A percentile compares a stretch with the other conserved stretches of the same genome.
phyloP scores from a whole-genome alignment of 306 rosid genomes.

The Malus orientalis region DNA sequence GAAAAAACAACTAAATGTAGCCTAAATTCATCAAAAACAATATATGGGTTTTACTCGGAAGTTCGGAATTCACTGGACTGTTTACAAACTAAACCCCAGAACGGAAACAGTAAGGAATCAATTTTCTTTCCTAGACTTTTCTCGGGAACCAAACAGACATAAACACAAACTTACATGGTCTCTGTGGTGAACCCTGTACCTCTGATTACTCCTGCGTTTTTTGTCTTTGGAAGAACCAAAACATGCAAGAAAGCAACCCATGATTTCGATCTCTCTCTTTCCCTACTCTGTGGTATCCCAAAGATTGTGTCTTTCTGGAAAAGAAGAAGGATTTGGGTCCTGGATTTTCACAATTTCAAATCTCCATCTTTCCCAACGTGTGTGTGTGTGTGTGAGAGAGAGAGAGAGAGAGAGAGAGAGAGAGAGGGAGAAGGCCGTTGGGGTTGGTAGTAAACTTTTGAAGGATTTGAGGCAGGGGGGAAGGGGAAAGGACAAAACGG shows the following conservation, averaged over 20 bases:
- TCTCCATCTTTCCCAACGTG: neutral
- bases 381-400: too few species aligned
- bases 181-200: constrained; percentile 35
- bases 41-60: neutral
- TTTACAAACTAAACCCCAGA: neutral
- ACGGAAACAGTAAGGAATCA: neutral
- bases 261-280: constrained; percentile 9
- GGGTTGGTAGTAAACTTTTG: neutral
- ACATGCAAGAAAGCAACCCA: constrained; percentile 80
- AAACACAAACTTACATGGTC: constrained; percentile 21
- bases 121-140: neutral
- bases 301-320: constrained; percentile 14
- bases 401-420: neutral
- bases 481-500: constrained; percentile 47
- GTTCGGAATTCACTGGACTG: neutral
- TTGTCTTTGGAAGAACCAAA: constrained; percentile 67
- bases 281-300: constrained; percentile 9
- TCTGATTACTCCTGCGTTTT: constrained; percentile 31
- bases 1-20: neutral
- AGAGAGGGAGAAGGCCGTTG: constrained; percentile 16
- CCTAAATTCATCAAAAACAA: neutral
- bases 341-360: constrained; percentile 20
- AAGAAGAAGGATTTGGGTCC: neutral
- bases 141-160: neutral
- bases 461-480: neutral